Conservation (phyloP, 2,329 filamentous ascomycete species). For the Stemphylium beticola region DNA sequence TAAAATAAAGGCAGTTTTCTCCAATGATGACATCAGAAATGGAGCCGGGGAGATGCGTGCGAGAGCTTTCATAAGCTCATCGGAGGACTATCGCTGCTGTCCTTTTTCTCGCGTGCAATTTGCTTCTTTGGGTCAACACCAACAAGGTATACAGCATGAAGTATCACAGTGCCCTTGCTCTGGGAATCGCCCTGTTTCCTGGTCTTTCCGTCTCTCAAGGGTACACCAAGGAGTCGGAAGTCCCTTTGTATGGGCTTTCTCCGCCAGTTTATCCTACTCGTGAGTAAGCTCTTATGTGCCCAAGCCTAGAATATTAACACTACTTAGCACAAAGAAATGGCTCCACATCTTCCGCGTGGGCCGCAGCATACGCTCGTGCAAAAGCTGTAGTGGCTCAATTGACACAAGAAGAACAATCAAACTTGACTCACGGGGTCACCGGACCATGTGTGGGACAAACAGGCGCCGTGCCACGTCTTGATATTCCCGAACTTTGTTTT, state of each 20-base stretch:
- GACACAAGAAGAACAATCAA: slow-evolving; percentile 53
- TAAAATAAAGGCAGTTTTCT: neutral
- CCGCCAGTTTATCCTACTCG: slow-evolving; percentile 41
- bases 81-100: neutral
- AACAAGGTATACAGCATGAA: slow-evolving; percentile 9
- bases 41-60: neutral
- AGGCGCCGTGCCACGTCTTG: slow-evolving; percentile 44
- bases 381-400: slow-evolving; percentile 49
- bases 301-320: slow-evolving; percentile 3
- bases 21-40: slow-evolving; percentile 9
- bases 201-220: slow-evolving; percentile 18
- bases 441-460: slow-evolving; percentile 46
- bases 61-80: neutral
- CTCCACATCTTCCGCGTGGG: slow-evolving; percentile 32
- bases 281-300: slow-evolving; percentile 11
- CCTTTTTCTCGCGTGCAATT: neutral
- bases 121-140: neutral
- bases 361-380: slow-evolving; percentile 45
- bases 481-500: slow-evolving; percentile 49
- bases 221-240: slow-evolving; percentile 37
- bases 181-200: slow-evolving; percentile 18
- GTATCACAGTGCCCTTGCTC: slow-evolving; percentile 3
- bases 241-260: slow-evolving; percentile 37
- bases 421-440: slow-evolving; percentile 45
- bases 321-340: slow-evolving; percentile 31